Conservation (phyloP, 306 rosid species). For the Luffa acutangula region DNA sequence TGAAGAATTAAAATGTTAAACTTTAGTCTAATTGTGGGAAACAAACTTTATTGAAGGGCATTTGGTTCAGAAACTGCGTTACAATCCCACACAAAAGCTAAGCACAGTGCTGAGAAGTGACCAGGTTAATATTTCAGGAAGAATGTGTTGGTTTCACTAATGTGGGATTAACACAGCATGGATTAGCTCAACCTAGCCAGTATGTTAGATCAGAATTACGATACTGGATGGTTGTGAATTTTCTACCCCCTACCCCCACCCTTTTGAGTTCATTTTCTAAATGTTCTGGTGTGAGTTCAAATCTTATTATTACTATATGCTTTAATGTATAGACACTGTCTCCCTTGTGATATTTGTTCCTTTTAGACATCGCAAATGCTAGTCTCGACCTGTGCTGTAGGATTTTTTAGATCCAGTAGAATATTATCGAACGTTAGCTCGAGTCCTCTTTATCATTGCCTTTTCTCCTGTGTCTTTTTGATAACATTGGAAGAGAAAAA, state of each 20-base stretch:
- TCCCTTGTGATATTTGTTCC: background rate
- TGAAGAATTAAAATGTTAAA: background rate
- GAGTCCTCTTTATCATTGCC: background rate
- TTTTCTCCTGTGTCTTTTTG: background rate
- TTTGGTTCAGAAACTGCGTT: constrained; percentile 50
- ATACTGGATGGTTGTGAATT: constrained; percentile 4
- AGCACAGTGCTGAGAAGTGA: constrained; percentile 45
- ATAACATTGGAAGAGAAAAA: background rate
- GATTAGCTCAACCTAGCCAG: background rate
- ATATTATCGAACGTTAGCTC: background rate
- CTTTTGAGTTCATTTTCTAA: constrained; percentile 1
- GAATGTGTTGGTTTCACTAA: background rate
- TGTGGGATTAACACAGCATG: background rate
- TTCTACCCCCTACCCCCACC: background rate
- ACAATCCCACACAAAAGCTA: constrained; percentile 54
- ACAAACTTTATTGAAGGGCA: constrained; percentile 27
- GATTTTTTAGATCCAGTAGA: background rate
- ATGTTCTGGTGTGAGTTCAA: background rate
- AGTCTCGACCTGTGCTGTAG: background rate
- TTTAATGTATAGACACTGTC: background rate
- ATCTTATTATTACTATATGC: background rate
- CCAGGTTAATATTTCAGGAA: background rate
- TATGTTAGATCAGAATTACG: background rate
- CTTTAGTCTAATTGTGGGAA: background rate
- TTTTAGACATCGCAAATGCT: background rate